A percentile compares a stretch with the other conserved stretches of the same genome.
Evolutionary conservation across 257 asterid genomes (phyloP).

Genomic region (Nicotiana knightiana): DNA sequence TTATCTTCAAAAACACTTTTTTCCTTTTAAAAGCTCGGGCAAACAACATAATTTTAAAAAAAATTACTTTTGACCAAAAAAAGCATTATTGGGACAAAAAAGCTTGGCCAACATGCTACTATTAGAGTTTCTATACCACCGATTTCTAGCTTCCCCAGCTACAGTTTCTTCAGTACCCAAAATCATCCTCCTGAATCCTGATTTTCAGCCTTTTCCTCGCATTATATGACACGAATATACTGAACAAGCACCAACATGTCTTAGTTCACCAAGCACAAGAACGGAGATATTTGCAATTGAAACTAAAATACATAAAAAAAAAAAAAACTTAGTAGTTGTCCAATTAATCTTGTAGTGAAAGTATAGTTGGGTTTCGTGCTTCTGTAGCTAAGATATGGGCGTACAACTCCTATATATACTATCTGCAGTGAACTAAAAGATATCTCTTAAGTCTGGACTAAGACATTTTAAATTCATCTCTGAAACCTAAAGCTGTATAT

Average conservation of each 20-base stretch:
- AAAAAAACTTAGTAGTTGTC: neutral
- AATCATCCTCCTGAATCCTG: neutral
- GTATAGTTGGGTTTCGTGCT: neutral
- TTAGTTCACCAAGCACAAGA: too few relatives aligned
- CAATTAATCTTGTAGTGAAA: neutral
- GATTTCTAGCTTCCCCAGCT: neutral
- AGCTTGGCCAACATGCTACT: too few relatives aligned
- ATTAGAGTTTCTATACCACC: neutral
- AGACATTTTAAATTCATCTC: neutral
- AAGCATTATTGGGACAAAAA: too few relatives aligned
- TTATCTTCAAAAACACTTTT: too few relatives aligned
- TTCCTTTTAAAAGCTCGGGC: too few relatives aligned
- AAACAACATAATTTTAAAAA: too few relatives aligned
- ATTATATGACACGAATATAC: neutral
- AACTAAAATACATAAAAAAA: too few relatives aligned
- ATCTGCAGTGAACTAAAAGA: neutral
- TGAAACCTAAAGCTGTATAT: neutral
- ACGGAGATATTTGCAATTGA: too few relatives aligned
- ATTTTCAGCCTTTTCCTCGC: neutral
- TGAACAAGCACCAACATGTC: too few relatives aligned
- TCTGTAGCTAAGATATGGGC: neutral
- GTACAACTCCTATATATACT: neutral
- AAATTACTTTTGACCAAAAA: too few relatives aligned
- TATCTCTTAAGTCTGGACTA: neutral
- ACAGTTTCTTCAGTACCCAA: neutral